These are phyloP conservation scores for Epichloe uncinata DNA, from an alignment of 2,329 filamentous ascomycete species.

Conservation along the genomic window DNA sequence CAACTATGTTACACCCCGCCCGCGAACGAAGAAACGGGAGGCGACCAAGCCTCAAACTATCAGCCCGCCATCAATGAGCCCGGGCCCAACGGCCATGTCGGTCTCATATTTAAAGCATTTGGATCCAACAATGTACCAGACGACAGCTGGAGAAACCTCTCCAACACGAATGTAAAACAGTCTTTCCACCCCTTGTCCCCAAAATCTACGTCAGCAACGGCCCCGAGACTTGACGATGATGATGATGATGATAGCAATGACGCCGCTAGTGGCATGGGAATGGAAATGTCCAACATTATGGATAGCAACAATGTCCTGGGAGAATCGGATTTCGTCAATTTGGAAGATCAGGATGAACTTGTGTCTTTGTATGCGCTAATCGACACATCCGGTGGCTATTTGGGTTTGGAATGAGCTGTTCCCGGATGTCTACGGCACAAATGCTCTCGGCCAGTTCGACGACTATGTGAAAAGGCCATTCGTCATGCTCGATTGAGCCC, in stretches of 20 bases:
- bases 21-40: not conserved
- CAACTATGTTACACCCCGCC: conserved; percentile 9
- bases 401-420: not conserved
- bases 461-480: too few species aligned
- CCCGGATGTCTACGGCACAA: too few species aligned
- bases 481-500: too few species aligned
- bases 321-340: not conserved
- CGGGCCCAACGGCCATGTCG: not conserved
- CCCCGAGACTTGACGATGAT: not conserved
- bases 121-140: not conserved
- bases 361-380: conserved; percentile 2
- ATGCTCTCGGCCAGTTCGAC: too few species aligned
- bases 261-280: not conserved
- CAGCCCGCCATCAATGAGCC: not conserved
- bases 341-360: not conserved
- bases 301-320: not conserved
- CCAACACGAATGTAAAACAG: not conserved
- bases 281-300: not conserved
- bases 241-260: not conserved
- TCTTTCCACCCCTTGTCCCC: not conserved
- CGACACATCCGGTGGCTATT: not conserved
- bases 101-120: not conserved
- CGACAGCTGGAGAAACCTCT: not conserved
- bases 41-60: not conserved
- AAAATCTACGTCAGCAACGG: not conserved